Percentiles rank a stretch among this genome's conserved stretches.
Conservation (phyloP, 2,329 filamentous ascomycete species). For the Aspergillus aculeatinus region DNA sequence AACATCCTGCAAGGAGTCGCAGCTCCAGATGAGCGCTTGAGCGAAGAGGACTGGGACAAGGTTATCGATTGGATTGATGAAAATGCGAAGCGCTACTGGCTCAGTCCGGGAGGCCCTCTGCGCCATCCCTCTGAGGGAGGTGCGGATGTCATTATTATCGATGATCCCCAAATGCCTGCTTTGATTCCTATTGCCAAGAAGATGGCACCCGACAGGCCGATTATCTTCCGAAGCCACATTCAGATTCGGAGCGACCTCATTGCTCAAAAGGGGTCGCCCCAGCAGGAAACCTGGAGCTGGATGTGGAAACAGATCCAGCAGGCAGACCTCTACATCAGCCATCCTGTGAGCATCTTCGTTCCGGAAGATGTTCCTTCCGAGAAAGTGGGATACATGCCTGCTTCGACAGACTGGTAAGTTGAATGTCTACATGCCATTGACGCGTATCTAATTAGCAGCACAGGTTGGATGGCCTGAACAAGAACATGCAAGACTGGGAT, state of each 20-base stretch:
- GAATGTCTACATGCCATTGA: not conserved
- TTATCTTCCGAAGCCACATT: conserved; percentile 80
- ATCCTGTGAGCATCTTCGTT: conserved; percentile 74
- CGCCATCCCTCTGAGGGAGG: conserved; percentile 65
- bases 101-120: conserved; percentile 66
- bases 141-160: conserved; percentile 73
- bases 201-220: conserved; percentile 67
- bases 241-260: conserved; percentile 76
- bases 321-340: conserved; percentile 77
- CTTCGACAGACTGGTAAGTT: conserved; percentile 72
- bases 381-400: conserved; percentile 73
- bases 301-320: conserved; percentile 70
- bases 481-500: conserved; percentile 68
- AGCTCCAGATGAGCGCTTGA: conserved; percentile 63
- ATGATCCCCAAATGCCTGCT: conserved; percentile 81
- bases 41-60: conserved; percentile 58
- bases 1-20: conserved; percentile 83
- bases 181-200: conserved; percentile 74
- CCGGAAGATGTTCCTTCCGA: conserved; percentile 64
- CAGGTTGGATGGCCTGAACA: conserved; percentile 77
- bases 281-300: conserved; percentile 72
- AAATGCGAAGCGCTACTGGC: conserved; percentile 75
- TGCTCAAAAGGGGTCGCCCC: conserved; percentile 61
- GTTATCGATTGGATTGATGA: conserved; percentile 71
- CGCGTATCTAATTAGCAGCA: not conserved